These are phyloP conservation scores for Ceratobasidium sp. DNA, from an alignment of 1,284 basidiomycete genomes.

Conservation along the genomic window DNA sequence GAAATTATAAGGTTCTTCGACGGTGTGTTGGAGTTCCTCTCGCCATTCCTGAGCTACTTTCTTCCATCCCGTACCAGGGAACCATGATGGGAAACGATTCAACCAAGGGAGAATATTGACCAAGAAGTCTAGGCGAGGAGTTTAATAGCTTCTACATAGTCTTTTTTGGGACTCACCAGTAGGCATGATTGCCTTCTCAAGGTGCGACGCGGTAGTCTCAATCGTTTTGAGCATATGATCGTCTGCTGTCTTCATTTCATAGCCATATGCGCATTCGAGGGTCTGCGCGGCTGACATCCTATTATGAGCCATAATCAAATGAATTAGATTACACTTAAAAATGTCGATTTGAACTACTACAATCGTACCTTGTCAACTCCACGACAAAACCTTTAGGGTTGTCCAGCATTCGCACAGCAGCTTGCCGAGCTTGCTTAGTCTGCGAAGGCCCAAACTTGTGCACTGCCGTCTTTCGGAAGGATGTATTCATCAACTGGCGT, in stretches of 20 bases:
- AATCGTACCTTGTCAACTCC: neutral
- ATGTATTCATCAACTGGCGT: slow-evolving; percentile 20
- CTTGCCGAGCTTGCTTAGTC: neutral
- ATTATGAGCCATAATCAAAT: neutral
- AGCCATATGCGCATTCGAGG: slow-evolving; percentile 14
- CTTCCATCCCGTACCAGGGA: slow-evolving; percentile 15
- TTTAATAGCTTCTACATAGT: too few species aligned
- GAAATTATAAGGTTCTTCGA: slow-evolving; percentile 3
- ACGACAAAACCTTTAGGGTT: neutral
- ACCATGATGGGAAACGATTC: slow-evolving; percentile 14
- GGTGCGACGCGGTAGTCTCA: neutral
- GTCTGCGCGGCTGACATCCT: slow-evolving; percentile 9
- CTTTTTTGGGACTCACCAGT: neutral
- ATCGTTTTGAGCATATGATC: neutral
- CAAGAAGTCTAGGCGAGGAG: slow-evolving; percentile 21
- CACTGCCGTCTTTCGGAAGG: slow-evolving; percentile 4
- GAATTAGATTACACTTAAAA: neutral
- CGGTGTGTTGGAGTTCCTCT: neutral
- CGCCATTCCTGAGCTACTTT: neutral
- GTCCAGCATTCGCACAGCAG: slow-evolving; percentile 1
- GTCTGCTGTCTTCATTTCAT: slow-evolving; percentile 2
- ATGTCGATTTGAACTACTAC: neutral
- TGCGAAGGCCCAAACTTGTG: neutral
- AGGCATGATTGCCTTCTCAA: slow-evolving; percentile 4
- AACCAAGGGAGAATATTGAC: slow-evolving; percentile 26